A percentile compares a stretch with the other conserved stretches of the same genome.
Evolutionary conservation across 495 filamentous ascomycete species (phyloP).

Genomic region (Lepidopterella palustris): DNA sequence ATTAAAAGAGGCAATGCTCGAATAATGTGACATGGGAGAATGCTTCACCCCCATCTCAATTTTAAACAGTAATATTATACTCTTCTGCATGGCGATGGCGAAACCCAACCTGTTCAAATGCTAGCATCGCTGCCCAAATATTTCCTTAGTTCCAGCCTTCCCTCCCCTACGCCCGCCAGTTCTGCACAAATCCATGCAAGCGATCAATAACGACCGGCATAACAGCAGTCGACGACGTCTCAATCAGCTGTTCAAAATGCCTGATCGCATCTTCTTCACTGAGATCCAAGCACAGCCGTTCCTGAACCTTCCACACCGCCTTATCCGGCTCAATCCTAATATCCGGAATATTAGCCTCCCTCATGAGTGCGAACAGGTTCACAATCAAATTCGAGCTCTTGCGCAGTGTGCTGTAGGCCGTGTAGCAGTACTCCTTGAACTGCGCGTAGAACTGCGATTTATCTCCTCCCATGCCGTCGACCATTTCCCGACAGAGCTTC

Average conservation of each 20-base stretch:
- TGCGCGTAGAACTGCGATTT: slow-evolving; percentile 69
- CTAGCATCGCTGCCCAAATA: too few relatives aligned
- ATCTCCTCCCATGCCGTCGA: slow-evolving; percentile 92
- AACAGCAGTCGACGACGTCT: slow-evolving; percentile 79
- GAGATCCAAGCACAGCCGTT: slow-evolving; percentile 87
- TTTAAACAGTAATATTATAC: too few relatives aligned
- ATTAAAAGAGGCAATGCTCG: too few relatives aligned
- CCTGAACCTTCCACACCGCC: slow-evolving; percentile 88
- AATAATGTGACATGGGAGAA: too few relatives aligned
- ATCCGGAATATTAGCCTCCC: slow-evolving; percentile 92
- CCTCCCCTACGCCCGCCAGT: slow-evolving; percentile 61
- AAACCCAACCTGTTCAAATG: too few relatives aligned
- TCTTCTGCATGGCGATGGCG: too few relatives aligned
- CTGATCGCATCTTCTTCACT: slow-evolving; percentile 89
- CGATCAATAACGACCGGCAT: slow-evolving; percentile 92
- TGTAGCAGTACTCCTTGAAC: slow-evolving; percentile 94
- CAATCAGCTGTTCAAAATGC: slow-evolving; percentile 78
- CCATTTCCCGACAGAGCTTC: slow-evolving; percentile 97
- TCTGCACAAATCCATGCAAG: slow-evolving; percentile 88
- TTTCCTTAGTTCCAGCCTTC: too few relatives aligned
- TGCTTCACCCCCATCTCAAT: too few relatives aligned
- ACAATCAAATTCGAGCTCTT: slow-evolving; percentile 89
- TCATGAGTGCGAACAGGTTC: slow-evolving; percentile 94
- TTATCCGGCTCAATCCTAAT: slow-evolving; percentile 88
- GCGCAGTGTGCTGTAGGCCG: slow-evolving; percentile 83